Evolutionary conservation across 106 monocot genomes (phyloP), one percentile per base, ranked within the genome.

Genomic region (Dendrobium catenatum): DNA sequence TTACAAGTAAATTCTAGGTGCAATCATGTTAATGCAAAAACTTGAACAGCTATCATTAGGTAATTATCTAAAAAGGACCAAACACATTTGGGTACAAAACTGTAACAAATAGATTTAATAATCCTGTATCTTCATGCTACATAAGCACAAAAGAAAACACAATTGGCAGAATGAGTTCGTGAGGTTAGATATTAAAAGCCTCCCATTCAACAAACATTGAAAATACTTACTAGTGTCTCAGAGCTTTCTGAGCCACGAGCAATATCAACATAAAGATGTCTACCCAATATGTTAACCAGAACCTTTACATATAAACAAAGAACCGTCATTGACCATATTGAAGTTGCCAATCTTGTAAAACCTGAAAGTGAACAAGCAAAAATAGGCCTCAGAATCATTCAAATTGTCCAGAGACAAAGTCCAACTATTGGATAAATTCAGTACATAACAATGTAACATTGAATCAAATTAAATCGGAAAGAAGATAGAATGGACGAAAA

Each of bases 191-290:
- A 70, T 70, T 70, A 70, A 15, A 70, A 70, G 22, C 0, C 70
- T 15, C 70, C 70, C 8, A 22, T 70, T 1, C 70, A 70, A 22
- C 1, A 56, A 61, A 67, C 29, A 44, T 16, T 55, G 40, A 74
- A 61, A 70, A 42, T 5, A 80, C 59, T 66, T 85, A 94, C 96
- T 54, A 67, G 75, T 77, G 70, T 80, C 42, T 81, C 78, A 72
- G 87, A 75, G 79, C 87, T 80, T 76, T 83, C 88, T 7, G 94
- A 82, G 73, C 80, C 86, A 67, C 84, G 88, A 16, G 92, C 87
- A 80, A 89, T 85, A 68, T 98, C 95, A 51, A 95, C 76, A 80
- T 98, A 98, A 42, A 98, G 92, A 86, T 98, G 98, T 76, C 98
- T 92, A 31, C 95, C 98, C 76, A 98, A 85, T 49, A 98, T 98